Conservation (phyloP, 2,329 filamentous ascomycete genomes). For the Xylariales sp. region DNA sequence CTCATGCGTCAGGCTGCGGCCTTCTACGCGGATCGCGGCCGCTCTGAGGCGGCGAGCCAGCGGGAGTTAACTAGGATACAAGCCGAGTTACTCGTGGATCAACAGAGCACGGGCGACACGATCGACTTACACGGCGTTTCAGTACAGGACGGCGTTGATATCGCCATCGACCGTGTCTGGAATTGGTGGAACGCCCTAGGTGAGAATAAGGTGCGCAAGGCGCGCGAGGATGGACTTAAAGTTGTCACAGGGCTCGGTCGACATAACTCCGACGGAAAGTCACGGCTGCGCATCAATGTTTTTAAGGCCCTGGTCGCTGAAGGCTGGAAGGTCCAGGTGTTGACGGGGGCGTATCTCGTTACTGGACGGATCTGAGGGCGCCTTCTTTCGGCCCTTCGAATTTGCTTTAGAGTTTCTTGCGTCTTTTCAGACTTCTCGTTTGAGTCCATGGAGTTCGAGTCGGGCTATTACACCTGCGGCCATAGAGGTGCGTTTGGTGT, state of each 20-base stretch:
- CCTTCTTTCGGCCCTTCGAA: background rate
- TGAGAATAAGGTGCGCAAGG: conserved; percentile 71
- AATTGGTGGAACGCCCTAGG: conserved; percentile 82
- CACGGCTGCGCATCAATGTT: conserved; percentile 83
- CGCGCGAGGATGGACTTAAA: conserved; percentile 68
- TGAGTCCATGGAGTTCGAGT: background rate
- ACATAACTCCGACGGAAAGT: conserved; percentile 81
- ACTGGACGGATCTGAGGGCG: conserved; percentile 62
- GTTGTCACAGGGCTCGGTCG: conserved; percentile 85
- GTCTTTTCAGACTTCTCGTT: background rate
- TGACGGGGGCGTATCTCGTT: conserved; percentile 77
- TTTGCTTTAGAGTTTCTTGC: background rate
- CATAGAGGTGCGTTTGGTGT: background rate
- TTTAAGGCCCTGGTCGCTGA: conserved; percentile 77
- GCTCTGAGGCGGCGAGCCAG: conserved; percentile 69
- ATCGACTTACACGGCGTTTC: conserved; percentile 87
- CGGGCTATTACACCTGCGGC: background rate
- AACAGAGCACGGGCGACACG: conserved; percentile 69
- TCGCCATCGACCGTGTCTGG: conserved; percentile 74
- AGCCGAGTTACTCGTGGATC: conserved; percentile 76
- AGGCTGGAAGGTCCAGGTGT: conserved; percentile 84
- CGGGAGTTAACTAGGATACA: conserved; percentile 70
- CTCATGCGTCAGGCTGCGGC: conserved; percentile 80
- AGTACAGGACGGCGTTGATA: conserved; percentile 83
- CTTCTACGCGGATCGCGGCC: conserved; percentile 78